Base-by-base conservation (phyloP, 495 filamentous ascomycete genomes). In the Delitschia confertaspora region DNA sequence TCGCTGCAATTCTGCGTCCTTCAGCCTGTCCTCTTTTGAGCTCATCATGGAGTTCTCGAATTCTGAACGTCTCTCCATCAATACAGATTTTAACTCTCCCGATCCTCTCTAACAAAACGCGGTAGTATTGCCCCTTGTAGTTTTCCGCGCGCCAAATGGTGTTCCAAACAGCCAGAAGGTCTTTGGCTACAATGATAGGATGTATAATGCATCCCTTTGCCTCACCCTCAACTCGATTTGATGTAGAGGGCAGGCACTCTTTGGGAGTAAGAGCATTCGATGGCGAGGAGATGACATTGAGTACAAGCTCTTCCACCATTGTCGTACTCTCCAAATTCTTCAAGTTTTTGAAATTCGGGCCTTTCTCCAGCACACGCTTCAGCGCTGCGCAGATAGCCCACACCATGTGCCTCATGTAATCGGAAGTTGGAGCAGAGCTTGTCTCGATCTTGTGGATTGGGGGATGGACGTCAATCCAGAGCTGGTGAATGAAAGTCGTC, bases 321-420 rank as follows among this genome's bases (percentile, higher is more conserved):
- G 16, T 14, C 24, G 38, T 42, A 11, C 26, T 43, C 2, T 16
- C 9, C 25, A 47, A n/a, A 16, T 34, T 38, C 18, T 42, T 33
- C 10, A 22, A 13, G 22, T 22, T 30, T 4, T 39, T 40, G 20
- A 55, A 50, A 14, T 55, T 31, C 10, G 52, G 42, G 8, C 52
- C 52, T 13, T 48, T 38, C n/a, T 51, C 42, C 5, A 56, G 17
- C 24, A 56, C 31, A 13, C 44, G 42, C 37, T 41, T 47, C 6
- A 56, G 33, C 2, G 47, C 53, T 9, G 47, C 47, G 24, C 53
- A 56, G 11, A 56, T 32, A n/a, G 41, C 47, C 53, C 53, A 56
- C 8, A 43, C 46, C 6, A 46, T 51, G 9, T 47, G 47, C 11
- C 49, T 44, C 8, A 39, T n/a, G 43, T 8, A 33, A 22, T 16